Evolutionary conservation across 768 basidiomycete species (phyloP), one percentile per base, ranked within the genome.

Genomic region (Hemileccinum impolitum): DNA sequence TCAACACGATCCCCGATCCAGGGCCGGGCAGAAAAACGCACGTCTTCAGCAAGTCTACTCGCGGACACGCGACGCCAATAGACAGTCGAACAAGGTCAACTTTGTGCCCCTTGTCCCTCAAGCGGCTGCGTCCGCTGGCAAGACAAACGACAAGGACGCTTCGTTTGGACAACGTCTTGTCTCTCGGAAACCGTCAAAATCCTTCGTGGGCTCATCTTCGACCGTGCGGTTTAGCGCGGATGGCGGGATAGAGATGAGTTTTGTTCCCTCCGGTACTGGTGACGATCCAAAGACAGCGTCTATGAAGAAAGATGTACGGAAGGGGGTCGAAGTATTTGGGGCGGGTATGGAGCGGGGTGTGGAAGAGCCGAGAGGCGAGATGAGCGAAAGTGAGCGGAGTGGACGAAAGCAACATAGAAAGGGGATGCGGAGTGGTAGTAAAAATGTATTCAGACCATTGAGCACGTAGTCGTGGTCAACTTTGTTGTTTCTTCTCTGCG

Each of bases 261-360:
- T 91, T 80, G 72, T 88, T 26, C 91, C 91, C 3, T 79, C 74
- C 3, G 67, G 59, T 34, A 26, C 55, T 19, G 58, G 53, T 53
- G 51, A 53, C 13, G 55, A 45, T 53, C 11, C 28, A 6, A 5
- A 9, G 13, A 35, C 40, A 2, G 44, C 9, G 11, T 64, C 60
- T 43, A 57, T 56, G 50, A 69, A 59, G 60, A 68, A 60, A 63
- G 67, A 60, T 5, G 58, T 55, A 51, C 71, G 77, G 60, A 85
- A 80, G 64, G 85, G 82, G 23, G 80, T 84, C 37, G 90, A 94
- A 68, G 69, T 68, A 39, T 94, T 95, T 61, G 94, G 93, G 23
- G 87, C 84, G 38, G 93, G 94, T 19, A 72, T 98, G 83, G 92
- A 96, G 74, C 85, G 77, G 58, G 91, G 90, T 2, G 77, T 79